Evolutionary conservation across 78 protist genomes (phyloP).

Genomic region (Bigelowiella natans): DNA sequence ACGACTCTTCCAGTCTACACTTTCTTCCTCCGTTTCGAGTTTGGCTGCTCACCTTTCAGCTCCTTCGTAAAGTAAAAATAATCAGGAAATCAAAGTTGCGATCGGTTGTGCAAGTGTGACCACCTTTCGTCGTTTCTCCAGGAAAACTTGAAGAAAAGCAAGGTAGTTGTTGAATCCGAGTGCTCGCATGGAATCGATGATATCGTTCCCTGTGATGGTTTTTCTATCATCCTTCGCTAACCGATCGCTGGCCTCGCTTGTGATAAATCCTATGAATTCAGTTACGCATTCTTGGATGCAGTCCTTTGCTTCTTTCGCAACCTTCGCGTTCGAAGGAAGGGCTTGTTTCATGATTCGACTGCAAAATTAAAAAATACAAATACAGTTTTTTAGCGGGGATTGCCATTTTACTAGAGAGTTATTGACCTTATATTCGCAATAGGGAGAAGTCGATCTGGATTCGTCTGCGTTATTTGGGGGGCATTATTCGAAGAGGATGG

Average conservation of each 20-base stretch:
- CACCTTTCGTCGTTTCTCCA: not conserved
- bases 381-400: not conserved
- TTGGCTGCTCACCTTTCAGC: too few species aligned
- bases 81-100: too few species aligned
- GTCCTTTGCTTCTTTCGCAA: not conserved
- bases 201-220: not conserved
- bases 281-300: slow-evolving; percentile 13
- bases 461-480: too few species aligned
- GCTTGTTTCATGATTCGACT: slow-evolving; percentile 11
- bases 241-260: slow-evolving; percentile 6
- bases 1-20: too few species aligned
- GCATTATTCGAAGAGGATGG: too few species aligned
- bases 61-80: too few species aligned
- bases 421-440: slow-evolving; percentile 8
- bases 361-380: not conserved
- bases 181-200: slow-evolving; percentile 6
- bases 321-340: slow-evolving; percentile 6
- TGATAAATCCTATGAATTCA: slow-evolving; percentile 11
- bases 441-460: not conserved
- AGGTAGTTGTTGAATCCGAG: not conserved
- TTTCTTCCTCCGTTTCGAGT: too few species aligned
- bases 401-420: not conserved
- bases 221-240: not conserved
- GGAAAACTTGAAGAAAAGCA: not conserved
- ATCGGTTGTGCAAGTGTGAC: too few species aligned